Evolutionary conservation across 805 yeast genomes (phyloP).

Genomic region (Suhomyces sp.): DNA sequence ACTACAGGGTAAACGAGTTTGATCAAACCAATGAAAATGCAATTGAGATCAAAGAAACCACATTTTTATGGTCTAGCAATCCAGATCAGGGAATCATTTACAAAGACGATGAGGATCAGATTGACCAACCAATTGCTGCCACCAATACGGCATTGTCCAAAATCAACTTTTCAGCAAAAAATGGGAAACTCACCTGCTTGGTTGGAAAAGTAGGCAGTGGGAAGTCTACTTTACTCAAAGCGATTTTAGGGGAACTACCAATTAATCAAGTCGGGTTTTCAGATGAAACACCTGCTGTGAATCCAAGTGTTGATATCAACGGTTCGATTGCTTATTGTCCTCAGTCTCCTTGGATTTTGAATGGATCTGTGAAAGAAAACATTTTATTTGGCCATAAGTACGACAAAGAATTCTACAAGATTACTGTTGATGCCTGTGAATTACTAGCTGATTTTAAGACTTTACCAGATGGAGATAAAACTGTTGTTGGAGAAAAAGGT

Average conservation of each 20-base stretch:
- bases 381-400: slow-evolving; percentile 24
- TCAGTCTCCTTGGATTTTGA: slow-evolving; percentile 25
- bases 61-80: slow-evolving; percentile 24
- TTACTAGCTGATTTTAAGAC: slow-evolving; percentile 22
- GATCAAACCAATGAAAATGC: slow-evolving; percentile 15
- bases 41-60: slow-evolving; percentile 17
- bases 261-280: slow-evolving; percentile 1
- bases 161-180: slow-evolving; percentile 20
- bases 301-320: slow-evolving; percentile 12
- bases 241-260: slow-evolving; percentile 23
- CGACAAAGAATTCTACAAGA: slow-evolving; percentile 19
- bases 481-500: slow-evolving; percentile 29
- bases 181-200: slow-evolving; percentile 24
- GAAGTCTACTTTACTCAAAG: slow-evolving; percentile 21
- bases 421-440: slow-evolving; percentile 24
- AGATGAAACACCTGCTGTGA: background rate
- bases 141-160: slow-evolving; percentile 17
- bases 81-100: too few relatives aligned
- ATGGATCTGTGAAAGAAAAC: slow-evolving; percentile 24
- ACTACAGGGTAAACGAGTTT: slow-evolving; percentile 2
- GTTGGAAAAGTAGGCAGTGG: slow-evolving; percentile 29
- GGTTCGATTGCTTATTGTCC: slow-evolving; percentile 27
- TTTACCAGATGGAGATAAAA: slow-evolving; percentile 26
- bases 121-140: slow-evolving; percentile 13
- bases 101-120: slow-evolving; percentile 16